Evolutionary conservation across 2,329 filamentous ascomycete genomes (phyloP), one percentile per base, ranked within the genome.

Genomic region (Sclerotinia trifoliorum): DNA sequence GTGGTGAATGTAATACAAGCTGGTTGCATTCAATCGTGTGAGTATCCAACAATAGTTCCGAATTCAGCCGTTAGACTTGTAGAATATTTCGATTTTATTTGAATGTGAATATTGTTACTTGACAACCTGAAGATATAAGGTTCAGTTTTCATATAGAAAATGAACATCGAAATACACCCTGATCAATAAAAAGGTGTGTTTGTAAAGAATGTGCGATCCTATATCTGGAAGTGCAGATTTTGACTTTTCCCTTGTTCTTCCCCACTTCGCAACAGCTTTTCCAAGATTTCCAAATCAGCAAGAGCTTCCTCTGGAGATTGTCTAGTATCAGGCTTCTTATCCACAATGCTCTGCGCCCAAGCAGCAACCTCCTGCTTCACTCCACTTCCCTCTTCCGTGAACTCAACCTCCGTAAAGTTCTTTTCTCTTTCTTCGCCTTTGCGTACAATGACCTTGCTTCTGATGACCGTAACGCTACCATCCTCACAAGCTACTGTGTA

Each of bases 241-340:
- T 74, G 35, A 8, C 62, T 44, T 56, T 71, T 63, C 5, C 76
- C 79, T 51, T 77, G 73, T 15, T 69, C 72, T 65, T 78, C 77
- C 26, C 78, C 78, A 69, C 77, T 78, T 65, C 66, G 71, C 55
- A 79, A 63, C 75, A 79, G 76, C 65, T 76, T 74, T 68, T 77
- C 75, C 60, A 77, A 46, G 26, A 77, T 71, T 69, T 77, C 75
- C 66, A 77, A 68, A 70, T 76, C 75, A 6, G 73, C 75, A 44
- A 77, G 63, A 10, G 74, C 75, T 48, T 74, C 57, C 49, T 73
- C 69, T 21, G 75, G 75, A 46, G 68, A 71, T 62, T 75, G 74
- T 35, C 55, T 69, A 10, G 71, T 57, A 66, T 77, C 67, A 7
- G 72, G 64, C 62, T 71, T 72, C 4, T 75, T 74, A 15, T 71